Conservation (phyloP, 2,329 filamentous ascomycete genomes). For the Trichoderma endophyticum region DNA sequence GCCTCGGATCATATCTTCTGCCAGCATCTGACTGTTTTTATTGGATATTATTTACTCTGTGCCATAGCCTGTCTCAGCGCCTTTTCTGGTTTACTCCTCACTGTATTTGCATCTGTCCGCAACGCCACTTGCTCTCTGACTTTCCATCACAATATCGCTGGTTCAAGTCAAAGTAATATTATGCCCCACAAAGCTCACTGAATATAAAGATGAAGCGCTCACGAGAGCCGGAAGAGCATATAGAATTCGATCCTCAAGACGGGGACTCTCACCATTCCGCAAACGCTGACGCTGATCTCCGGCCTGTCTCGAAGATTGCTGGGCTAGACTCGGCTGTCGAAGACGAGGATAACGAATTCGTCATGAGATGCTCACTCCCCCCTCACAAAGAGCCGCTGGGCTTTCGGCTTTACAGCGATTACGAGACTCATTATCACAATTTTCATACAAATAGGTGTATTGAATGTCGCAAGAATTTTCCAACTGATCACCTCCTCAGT, state of each 20-base stretch:
- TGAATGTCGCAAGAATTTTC: constrained; percentile 84
- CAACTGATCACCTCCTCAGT: constrained; percentile 73
- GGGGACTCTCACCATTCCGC: constrained; percentile 14
- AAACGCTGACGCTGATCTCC: constrained; percentile 21
- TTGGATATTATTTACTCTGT: not conserved
- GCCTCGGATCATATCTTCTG: not conserved
- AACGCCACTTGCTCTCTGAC: not conserved
- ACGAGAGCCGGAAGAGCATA: constrained; percentile 55
- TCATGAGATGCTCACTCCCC: constrained; percentile 77
- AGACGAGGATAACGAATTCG: constrained; percentile 37
- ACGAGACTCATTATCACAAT: constrained; percentile 81
- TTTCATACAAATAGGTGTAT: constrained; percentile 80
- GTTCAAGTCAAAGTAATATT: constrained; percentile 18
- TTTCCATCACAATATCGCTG: not conserved
- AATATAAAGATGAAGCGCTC: constrained; percentile 56
- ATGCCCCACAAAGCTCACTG: constrained; percentile 27
- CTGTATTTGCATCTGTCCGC: not conserved
- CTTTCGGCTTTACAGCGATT: constrained; percentile 75
- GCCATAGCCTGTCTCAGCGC: not conserved
- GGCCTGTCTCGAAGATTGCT: constrained; percentile 51
- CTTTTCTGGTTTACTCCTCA: not conserved
- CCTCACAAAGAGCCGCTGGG: constrained; percentile 68
- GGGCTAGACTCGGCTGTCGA: constrained; percentile 52
- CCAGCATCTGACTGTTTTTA: not conserved
- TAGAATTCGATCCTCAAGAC: constrained; percentile 30